Conservation (phyloP, 306 rosid species). For the Quercus aquifolioides region DNA sequence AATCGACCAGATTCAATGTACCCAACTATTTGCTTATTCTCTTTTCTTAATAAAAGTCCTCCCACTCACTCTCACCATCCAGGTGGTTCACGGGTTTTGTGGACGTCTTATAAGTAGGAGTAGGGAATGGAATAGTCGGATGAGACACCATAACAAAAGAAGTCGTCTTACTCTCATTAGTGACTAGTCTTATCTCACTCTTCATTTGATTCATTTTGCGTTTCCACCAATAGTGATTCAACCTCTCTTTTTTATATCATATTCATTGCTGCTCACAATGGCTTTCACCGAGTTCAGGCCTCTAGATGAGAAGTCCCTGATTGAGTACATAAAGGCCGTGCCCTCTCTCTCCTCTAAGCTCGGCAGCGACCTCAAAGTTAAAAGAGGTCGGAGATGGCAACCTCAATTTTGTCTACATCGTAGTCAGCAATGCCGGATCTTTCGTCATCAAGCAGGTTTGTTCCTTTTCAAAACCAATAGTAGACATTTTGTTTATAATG, state of each 20-base stretch:
- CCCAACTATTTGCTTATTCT: too few species aligned
- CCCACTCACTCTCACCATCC: too few species aligned
- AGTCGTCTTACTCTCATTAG: too few species aligned
- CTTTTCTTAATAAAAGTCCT: too few species aligned
- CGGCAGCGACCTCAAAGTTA: constrained; percentile 37
- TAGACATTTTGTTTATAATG: background rate
- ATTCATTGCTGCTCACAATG: constrained; percentile 2
- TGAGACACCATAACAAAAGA: too few species aligned
- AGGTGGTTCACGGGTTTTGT: too few species aligned
- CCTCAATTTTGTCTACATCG: constrained; percentile 75
- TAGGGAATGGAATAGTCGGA: too few species aligned
- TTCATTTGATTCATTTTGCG: background rate
- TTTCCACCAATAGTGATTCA: too few species aligned
- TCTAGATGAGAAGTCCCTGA: constrained; percentile 56
- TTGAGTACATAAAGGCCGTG: constrained; percentile 67
- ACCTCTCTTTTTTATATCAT: too few species aligned
- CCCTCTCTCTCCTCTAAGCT: constrained; percentile 68
- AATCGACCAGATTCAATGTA: too few species aligned
- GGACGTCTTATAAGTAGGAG: too few species aligned
- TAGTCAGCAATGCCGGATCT: constrained; percentile 57
- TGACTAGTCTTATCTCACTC: background rate
- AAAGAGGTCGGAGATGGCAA: constrained; percentile 96
- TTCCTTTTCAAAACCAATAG: background rate
- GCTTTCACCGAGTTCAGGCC: constrained; percentile 63
- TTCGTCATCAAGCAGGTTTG: constrained; percentile 82